phyloP scores from a whole-genome alignment of 2,329 filamentous ascomycete species.

The Lachnellula cervina region DNA sequence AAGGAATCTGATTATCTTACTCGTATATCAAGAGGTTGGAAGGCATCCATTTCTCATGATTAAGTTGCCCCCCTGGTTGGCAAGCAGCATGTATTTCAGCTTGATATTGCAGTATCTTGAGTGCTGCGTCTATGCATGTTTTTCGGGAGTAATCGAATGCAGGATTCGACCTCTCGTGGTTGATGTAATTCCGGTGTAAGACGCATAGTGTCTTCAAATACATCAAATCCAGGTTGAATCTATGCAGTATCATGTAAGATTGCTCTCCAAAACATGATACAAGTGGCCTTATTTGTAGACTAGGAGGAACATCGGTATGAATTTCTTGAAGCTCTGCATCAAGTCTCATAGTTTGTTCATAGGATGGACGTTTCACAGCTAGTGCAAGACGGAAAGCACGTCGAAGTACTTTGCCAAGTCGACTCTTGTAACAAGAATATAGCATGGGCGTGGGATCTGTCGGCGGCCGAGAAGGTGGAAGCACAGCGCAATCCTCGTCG shows the following conservation, averaged over 20 bases:
- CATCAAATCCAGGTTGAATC: constrained; percentile 8
- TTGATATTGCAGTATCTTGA: constrained; percentile 44
- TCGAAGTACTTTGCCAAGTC: constrained; percentile 43
- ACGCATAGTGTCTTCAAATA: constrained; percentile 11
- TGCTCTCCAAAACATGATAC: constrained; percentile 7
- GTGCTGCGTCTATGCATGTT: constrained; percentile 45
- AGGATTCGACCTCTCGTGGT: constrained; percentile 40
- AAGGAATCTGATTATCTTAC: no score
- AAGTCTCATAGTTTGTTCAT: constrained; percentile 44
- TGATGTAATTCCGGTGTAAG: constrained; percentile 16
- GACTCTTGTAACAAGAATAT: constrained; percentile 45
- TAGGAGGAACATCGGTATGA: constrained; percentile 42
- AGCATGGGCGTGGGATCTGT: constrained; percentile 54
- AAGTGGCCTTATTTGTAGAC: constrained; percentile 31
- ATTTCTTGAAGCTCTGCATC: constrained; percentile 41
- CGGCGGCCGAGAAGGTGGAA: constrained; percentile 52
- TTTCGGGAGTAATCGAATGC: constrained; percentile 47
- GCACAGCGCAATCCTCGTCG: constrained; percentile 44
- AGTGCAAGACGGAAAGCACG: constrained; percentile 47
- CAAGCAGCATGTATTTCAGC: constrained; percentile 8
- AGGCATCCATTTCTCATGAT: constrained; percentile 12
- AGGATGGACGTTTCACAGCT: constrained; percentile 42
- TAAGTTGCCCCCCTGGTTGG: constrained; percentile 7
- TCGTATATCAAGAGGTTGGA: constrained; percentile 10
- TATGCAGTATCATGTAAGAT: constrained; percentile 6